These are phyloP conservation scores for Lactifluus pinguis DNA, from an alignment of 768 basidiomycete species.

Conservation along the genomic window DNA sequence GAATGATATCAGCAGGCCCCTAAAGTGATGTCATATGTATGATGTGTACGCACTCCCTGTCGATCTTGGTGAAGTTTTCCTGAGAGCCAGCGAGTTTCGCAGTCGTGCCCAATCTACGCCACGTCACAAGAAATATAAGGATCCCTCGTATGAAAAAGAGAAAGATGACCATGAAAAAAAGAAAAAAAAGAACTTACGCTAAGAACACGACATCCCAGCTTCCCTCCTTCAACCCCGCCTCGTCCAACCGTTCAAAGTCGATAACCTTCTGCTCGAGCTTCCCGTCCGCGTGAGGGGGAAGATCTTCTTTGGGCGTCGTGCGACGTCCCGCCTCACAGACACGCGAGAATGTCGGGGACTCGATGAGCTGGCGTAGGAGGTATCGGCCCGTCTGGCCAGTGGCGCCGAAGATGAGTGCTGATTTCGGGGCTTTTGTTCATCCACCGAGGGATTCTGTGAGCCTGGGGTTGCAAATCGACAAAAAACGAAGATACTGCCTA, in stretches of 20 bases:
- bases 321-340: conserved; percentile 67
- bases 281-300: conserved; percentile 32
- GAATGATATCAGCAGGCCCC: background rate
- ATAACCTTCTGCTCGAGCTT: conserved; percentile 63
- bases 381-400: conserved; percentile 62
- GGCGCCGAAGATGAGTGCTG: conserved; percentile 67
- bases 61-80: conserved; percentile 66
- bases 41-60: conserved; percentile 46
- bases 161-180: no score
- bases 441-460: background rate
- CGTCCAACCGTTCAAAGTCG: conserved; percentile 58
- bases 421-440: background rate
- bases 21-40: no score
- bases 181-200: conserved; percentile 33
- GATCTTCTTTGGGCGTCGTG: conserved; percentile 37
- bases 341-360: conserved; percentile 42
- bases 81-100: conserved; percentile 50
- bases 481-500: background rate
- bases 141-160: background rate
- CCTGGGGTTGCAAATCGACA: background rate
- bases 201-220: conserved; percentile 74
- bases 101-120: conserved; percentile 54
- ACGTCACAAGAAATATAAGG: no score
- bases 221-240: conserved; percentile 40
- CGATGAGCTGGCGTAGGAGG: conserved; percentile 53